phyloP scores from a whole-genome alignment of 495 filamentous ascomycete genomes.

The Penicillium cataractarum region DNA sequence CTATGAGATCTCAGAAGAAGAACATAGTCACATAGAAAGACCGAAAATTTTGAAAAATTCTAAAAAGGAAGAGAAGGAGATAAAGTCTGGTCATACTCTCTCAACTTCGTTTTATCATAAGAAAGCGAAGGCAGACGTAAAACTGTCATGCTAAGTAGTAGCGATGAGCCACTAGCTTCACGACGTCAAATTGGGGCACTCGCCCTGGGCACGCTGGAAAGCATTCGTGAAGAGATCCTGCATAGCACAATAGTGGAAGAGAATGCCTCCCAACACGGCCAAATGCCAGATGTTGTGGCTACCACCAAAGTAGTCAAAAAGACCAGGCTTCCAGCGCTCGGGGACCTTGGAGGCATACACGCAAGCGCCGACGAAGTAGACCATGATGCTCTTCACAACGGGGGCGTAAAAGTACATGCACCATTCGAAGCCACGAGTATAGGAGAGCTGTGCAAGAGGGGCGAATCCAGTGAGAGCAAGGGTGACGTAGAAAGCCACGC shows the following conservation, averaged over 20 bases:
- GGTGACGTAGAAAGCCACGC: constrained; percentile 89
- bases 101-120: constrained; percentile 20
- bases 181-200: constrained; percentile 50
- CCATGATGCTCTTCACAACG: constrained; percentile 77
- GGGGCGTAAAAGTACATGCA: constrained; percentile 88
- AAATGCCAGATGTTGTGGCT: constrained; percentile 98
- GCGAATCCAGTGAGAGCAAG: constrained; percentile 90
- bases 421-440: constrained; percentile 73
- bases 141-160: constrained; percentile 4
- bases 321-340: constrained; percentile 88
- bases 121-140: background rate
- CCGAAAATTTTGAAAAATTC: background rate
- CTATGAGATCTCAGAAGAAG: constrained; percentile 4
- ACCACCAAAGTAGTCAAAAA: constrained; percentile 92
- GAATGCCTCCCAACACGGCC: constrained; percentile 92
- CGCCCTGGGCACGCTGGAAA: constrained; percentile 68
- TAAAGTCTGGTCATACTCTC: background rate
- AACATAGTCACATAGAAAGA: background rate
- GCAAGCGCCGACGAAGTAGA: constrained; percentile 82
- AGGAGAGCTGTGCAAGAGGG: constrained; percentile 79
- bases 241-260: constrained; percentile 97
- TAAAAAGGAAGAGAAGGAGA: background rate
- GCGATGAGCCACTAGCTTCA: constrained; percentile 18
- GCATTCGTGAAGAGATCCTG: constrained; percentile 87
- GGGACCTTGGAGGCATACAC: constrained; percentile 95